Percentiles rank a stretch among this genome's conserved stretches.
Conservation (phyloP, 2,329 filamentous ascomycete genomes). For the Beauveria asiatica region DNA sequence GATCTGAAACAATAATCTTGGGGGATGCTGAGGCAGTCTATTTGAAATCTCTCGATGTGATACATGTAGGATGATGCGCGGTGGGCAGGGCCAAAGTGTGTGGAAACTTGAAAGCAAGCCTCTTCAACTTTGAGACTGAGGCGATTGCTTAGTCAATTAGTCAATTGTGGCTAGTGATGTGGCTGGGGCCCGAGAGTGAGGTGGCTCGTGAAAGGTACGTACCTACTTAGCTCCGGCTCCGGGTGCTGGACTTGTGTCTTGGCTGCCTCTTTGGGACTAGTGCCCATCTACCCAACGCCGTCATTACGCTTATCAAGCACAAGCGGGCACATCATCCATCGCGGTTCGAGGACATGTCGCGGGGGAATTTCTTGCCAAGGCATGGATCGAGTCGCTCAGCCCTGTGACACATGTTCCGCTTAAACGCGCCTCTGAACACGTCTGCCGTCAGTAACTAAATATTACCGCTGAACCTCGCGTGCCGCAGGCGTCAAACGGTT, state of each 20-base stretch:
- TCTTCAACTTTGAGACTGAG: no score
- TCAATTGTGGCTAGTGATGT: neutral
- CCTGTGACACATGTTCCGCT: neutral
- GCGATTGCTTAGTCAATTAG: no score
- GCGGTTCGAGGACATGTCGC: neutral
- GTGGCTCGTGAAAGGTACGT: neutral
- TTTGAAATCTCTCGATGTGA: neutral
- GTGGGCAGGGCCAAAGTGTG: neutral
- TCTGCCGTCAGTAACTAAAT: neutral
- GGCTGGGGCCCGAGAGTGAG: neutral
- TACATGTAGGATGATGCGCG: neutral
- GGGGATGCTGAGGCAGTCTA: neutral
- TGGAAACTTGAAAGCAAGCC: no score
- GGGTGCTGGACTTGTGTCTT: slow-evolving; percentile 18
- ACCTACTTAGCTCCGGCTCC: neutral
- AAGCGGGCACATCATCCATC: neutral
- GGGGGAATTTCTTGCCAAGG: neutral
- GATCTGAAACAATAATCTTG: neutral
- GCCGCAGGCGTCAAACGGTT: neutral
- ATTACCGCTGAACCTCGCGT: neutral
- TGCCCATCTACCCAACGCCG: neutral
- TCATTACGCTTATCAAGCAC: neutral
- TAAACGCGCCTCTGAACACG: neutral
- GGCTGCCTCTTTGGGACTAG: slow-evolving; percentile 25
- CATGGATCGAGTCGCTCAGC: neutral